Percentiles rank a stretch among this genome's conserved stretches.
Conservation (phyloP, 2,329 filamentous ascomycete genomes). For the Fusarium sp. region DNA sequence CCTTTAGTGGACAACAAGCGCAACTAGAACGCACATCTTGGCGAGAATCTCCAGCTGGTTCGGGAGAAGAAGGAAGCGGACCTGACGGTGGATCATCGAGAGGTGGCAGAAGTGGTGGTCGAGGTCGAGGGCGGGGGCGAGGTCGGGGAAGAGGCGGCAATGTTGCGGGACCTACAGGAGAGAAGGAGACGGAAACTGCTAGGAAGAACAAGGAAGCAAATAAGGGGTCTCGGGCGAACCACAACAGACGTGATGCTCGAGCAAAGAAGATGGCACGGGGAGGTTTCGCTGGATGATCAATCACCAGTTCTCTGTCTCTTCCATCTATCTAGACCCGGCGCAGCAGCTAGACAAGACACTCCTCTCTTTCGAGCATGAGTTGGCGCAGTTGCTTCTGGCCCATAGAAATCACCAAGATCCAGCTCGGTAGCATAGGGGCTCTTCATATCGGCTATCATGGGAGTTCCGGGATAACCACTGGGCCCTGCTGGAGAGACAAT, state of each 20-base stretch:
- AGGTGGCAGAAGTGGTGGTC: conserved; percentile 60
- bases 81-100: conserved; percentile 57
- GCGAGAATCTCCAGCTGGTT: conserved; percentile 63
- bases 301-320: conserved; percentile 38
- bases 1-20: conserved; percentile 74
- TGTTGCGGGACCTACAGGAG: conserved; percentile 73
- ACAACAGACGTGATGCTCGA: conserved; percentile 80
- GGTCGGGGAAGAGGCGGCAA: conserved; percentile 67
- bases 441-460: conserved; percentile 49
- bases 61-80: conserved; percentile 69
- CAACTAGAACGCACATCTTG: conserved; percentile 76
- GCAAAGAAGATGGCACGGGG: conserved; percentile 73
- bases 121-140: conserved; percentile 62
- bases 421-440: conserved; percentile 55
- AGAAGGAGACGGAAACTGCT: conserved; percentile 78
- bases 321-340: conserved; percentile 11
- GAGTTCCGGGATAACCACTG: conserved; percentile 43
- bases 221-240: conserved; percentile 85
- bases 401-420: conserved; percentile 51
- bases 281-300: conserved; percentile 52
- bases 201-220: conserved; percentile 83
- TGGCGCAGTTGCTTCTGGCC: conserved; percentile 1
- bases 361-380: conserved; percentile 38
- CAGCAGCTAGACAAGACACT: neutral
- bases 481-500: conserved; percentile 40